Base-by-base conservation (phyloP, 2,329 filamentous ascomycete species). In the Verticillium klebahnii region DNA sequence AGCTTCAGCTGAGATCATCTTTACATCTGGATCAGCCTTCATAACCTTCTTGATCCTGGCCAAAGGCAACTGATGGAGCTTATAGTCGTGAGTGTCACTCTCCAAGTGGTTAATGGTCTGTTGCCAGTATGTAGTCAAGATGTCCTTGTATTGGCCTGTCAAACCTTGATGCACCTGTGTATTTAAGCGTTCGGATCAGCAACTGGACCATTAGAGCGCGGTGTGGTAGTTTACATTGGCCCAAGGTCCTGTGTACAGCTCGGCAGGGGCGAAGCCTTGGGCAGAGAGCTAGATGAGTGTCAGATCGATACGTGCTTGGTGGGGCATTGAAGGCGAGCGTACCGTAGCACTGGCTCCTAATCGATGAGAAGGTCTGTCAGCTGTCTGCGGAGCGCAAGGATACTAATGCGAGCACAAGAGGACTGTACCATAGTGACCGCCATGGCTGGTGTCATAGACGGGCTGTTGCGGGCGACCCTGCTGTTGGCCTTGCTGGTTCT, bases 21-120 rank as follows among this genome's bases (percentile, higher is more conserved):
- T 99, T 57, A 99, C 95, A 71, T 99, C 95, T 0, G 95, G 95
- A 69, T 99, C 95, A 1, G 95, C 95, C 79, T 99, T 99, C 95
- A 99, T 99, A 67, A 99, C 95, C 77, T 99, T 99, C 83, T 99
- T 99, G 80, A 99, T 99, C 60, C 95, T 90, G n/a, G 95, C 95
- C 50, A 99, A 84, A 1, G 95, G 95, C 45, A 99, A 84, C 75
- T 98, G 95, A 75, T 99, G 95, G 61, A 98, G 86, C 78, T 99
- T 99, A 84, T 98, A 99, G 77, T 99, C 95, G 76, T 99, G 95
- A 57, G 90, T 92, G 70, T 98, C 95, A 63, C 86, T 92, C 78
- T 99, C 95, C 63, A 99, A 87, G 74, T 96, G 93, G 68, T 90
- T 94, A 79, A 99, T 97, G 65, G 93, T 95, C 72, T 99, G 94